A percentile compares a stretch with the other conserved stretches of the same genome.
phyloP scores from a whole-genome alignment of 2,329 filamentous ascomycete species.

The Fusarium sp. region DNA sequence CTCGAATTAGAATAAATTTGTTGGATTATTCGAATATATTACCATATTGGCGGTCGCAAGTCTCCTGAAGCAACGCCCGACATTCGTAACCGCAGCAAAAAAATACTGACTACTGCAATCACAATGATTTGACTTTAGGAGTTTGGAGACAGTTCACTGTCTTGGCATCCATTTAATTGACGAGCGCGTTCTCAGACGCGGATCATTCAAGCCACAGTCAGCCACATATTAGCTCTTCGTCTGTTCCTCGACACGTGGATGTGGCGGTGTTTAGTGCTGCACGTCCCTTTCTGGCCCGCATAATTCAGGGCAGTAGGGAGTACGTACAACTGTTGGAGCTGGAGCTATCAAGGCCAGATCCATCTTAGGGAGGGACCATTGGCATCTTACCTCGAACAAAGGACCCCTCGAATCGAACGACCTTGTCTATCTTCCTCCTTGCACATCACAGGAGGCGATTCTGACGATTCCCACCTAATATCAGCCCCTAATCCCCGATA shows the following conservation, averaged over 20 bases:
- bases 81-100: conserved; percentile 35
- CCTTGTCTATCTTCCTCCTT: conserved; percentile 2
- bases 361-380: conserved; percentile 46
- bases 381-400: conserved; percentile 33
- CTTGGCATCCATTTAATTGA: conserved; percentile 39
- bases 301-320: conserved; percentile 14
- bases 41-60: conserved; percentile 42
- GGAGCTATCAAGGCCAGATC: conserved; percentile 46
- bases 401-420: conserved; percentile 18
- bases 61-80: conserved; percentile 20
- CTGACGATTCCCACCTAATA: conserved; percentile 3
- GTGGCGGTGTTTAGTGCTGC: conserved; percentile 43
- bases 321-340: conserved; percentile 27
- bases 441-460: conserved; percentile 4
- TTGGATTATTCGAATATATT: background rate
- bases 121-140: conserved; percentile 9
- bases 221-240: conserved; percentile 25
- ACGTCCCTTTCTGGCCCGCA: conserved; percentile 34
- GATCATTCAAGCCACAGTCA: conserved; percentile 38
- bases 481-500: background rate
- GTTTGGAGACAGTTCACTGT: conserved; percentile 27
- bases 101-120: conserved; percentile 1
- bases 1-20: conserved; percentile 24
- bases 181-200: conserved; percentile 44
- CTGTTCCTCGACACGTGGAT: conserved; percentile 34